Base-by-base conservation (phyloP, 1,284 basidiomycete species). In the Takashimella tepidaria region DNA sequence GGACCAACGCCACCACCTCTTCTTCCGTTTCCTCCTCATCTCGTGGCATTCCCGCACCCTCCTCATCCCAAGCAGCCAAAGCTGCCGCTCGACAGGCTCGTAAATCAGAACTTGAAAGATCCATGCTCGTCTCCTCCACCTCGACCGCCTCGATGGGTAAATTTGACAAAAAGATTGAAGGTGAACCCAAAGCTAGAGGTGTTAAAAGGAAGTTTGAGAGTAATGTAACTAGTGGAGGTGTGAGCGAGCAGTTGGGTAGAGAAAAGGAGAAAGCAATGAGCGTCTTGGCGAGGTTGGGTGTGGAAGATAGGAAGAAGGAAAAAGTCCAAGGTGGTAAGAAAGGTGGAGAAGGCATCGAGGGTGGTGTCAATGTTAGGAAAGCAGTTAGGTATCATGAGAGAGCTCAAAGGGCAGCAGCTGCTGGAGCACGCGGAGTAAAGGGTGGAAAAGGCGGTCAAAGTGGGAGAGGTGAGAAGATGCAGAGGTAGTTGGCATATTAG, bases 81-180 rank as follows among this genome's bases (percentile, higher is more conserved):
- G 58, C 59, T 23, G 41, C 62, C 3, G 65, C 72, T 22, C 80
- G 80, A 37, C 79, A 80, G 31, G 76, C 79, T 49, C 82, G 88
- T 22, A 91, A 92, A 72, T 68, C 73, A 16, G 84, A 90, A 19
- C 82, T 97, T 19, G 87, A 92, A 41, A 81, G 82, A 50, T 86
- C 86, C 4, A 78, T 97, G 31, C 83, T 88, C 4, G 83, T 86
- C 2, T 85, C 87, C n/a, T 84, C 89, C 53, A 78, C 81, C 40
- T 89, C 89, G 56, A 98, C 95, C 0, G 95, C 92, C 0, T 92
- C 88, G 62, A 85, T 98, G 85, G 95, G 95, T 62, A 76, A 77
- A 64, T 95, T 96, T 67, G 93, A 98, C 74, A 86, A 84, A 63
- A 85, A 81, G 66, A 82, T 98, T 23, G 86, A 92, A 48, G 92